Conservation (phyloP, 2,329 filamentous ascomycete genomes). For the Exophiala sp. region DNA sequence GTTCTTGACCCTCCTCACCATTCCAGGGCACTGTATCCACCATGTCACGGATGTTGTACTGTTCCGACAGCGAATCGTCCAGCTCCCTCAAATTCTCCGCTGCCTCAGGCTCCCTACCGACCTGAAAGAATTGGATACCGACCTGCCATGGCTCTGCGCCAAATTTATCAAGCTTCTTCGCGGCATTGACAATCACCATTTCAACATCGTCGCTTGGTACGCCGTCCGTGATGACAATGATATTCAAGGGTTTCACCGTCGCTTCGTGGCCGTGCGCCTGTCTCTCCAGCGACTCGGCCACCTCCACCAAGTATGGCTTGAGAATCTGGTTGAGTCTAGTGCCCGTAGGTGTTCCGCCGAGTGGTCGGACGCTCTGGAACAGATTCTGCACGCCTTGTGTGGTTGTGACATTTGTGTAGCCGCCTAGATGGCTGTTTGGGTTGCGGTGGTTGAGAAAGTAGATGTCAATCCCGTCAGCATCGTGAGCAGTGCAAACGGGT, state of each 20-base stretch:
- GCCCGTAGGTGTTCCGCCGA: conserved; percentile 71
- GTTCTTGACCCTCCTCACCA: conserved; percentile 42
- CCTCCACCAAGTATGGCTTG: conserved; percentile 63
- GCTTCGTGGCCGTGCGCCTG: conserved; percentile 37
- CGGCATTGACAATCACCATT: conserved; percentile 62
- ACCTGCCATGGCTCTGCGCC: conserved; percentile 76
- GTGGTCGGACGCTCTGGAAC: conserved; percentile 65
- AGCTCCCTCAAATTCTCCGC: conserved; percentile 64
- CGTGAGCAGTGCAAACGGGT: conserved; percentile 75
- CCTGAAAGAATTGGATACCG: conserved; percentile 94
- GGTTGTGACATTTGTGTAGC: conserved; percentile 63
- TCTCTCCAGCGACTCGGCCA: conserved; percentile 43
- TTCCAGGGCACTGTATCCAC: conserved; percentile 84
- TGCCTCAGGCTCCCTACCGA: conserved; percentile 69
- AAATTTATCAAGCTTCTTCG: conserved; percentile 65
- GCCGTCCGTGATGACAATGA: conserved; percentile 93
- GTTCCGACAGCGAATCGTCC: conserved; percentile 66
- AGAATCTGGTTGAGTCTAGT: conserved; percentile 68
- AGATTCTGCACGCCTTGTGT: conserved; percentile 60
- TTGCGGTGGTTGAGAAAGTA: conserved; percentile 76
- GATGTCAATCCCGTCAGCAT: conserved; percentile 82
- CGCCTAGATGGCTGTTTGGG: conserved; percentile 43
- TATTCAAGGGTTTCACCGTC: conserved; percentile 72
- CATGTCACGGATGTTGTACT: conserved; percentile 72
- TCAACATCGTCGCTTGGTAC: conserved; percentile 76